phyloP scores from a whole-genome alignment of 192 early-diverging fungal species.

The Cetraspora pellucida region DNA sequence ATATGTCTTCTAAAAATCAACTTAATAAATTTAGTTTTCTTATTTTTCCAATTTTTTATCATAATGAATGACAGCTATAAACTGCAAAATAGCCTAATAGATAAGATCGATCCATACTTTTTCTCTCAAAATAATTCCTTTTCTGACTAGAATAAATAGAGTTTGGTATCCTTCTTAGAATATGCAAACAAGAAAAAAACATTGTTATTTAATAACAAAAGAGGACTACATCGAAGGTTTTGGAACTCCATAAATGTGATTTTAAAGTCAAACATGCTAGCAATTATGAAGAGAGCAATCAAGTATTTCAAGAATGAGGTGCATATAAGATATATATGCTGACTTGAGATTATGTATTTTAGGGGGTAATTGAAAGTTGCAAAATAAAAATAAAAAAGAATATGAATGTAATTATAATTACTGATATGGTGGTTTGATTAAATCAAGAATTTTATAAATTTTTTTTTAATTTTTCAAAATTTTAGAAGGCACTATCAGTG shows the following conservation, averaged over 20 bases:
- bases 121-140: not conserved
- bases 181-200: not conserved
- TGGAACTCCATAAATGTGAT: not conserved
- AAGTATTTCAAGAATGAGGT: not conserved
- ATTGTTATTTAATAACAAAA: slow-evolving; percentile 1
- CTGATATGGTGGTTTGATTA: slow-evolving; percentile 20
- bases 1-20: not conserved
- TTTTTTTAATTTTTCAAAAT: slow-evolving; percentile 17
- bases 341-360: slow-evolving; percentile 12
- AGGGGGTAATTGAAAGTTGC: slow-evolving; percentile 3
- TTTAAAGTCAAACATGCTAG: not conserved
- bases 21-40: slow-evolving; percentile 10
- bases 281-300: not conserved
- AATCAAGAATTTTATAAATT: slow-evolving; percentile 4
- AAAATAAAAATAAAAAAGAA: slow-evolving; percentile 1
- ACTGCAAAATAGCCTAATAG: not conserved
- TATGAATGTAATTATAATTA: slow-evolving; percentile 16
- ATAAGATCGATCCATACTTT: slow-evolving; percentile 6
- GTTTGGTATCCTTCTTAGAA: slow-evolving; percentile 4
- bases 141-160: slow-evolving; percentile 10
- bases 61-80: slow-evolving; percentile 15
- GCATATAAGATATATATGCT: slow-evolving; percentile 2
- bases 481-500: slow-evolving; percentile 7
- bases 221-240: slow-evolving; percentile 13
- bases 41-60: slow-evolving; percentile 5